Conservation (phyloP, 2,329 filamentous ascomycete genomes). For the Saccharata proteae region DNA sequence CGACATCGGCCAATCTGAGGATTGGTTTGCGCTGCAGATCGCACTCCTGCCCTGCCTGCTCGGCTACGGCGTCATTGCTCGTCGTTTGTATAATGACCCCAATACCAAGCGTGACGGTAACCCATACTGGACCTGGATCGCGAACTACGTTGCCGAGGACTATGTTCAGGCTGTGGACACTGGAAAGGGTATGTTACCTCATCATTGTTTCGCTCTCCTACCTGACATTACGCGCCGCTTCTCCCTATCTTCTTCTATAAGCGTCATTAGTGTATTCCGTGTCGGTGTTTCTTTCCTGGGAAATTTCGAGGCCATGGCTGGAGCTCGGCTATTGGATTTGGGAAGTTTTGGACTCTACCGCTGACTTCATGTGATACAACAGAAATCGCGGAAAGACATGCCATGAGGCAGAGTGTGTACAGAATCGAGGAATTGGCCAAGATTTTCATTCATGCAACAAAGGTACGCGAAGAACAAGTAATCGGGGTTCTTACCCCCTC, state of each 20-base stretch:
- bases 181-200: conserved; percentile 59
- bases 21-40: conserved; percentile 78
- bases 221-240: no score
- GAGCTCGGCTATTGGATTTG: no score
- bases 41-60: conserved; percentile 77
- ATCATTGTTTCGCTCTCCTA: conserved; percentile 15
- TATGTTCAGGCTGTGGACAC: conserved; percentile 60
- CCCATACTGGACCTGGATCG: conserved; percentile 80
- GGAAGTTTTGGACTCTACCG: neutral
- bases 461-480: conserved; percentile 48
- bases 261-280: no score
- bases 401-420: conserved; percentile 57
- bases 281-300: no score
- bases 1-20: conserved; percentile 75
- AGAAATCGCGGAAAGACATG: conserved; percentile 67
- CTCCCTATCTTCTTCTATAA: no score
- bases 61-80: conserved; percentile 75
- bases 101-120: conserved; percentile 53
- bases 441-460: conserved; percentile 81
- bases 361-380: neutral
- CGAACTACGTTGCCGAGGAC: conserved; percentile 74
- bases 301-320: no score
- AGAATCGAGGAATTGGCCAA: conserved; percentile 71
- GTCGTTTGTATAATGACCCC: conserved; percentile 52
- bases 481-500: conserved; percentile 1